phyloP scores from a whole-genome alignment of 768 basidiomycete genomes.

The Tylopilus sp. region DNA sequence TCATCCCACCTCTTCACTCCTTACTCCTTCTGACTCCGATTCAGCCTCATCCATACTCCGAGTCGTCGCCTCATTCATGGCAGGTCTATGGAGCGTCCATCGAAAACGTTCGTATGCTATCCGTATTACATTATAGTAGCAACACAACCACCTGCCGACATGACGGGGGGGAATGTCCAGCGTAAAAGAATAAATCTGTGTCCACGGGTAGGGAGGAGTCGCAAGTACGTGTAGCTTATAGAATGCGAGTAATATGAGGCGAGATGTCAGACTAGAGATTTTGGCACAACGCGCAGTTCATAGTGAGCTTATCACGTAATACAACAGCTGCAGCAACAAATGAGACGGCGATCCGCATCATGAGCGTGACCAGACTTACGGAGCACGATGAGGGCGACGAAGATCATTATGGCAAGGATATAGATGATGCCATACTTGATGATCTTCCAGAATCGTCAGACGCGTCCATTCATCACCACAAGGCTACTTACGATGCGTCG shows the following conservation, averaged over 20 bases:
- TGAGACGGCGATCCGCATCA: background rate
- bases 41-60: too few relatives aligned
- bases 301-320: slow-evolving; percentile 56
- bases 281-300: slow-evolving; percentile 67
- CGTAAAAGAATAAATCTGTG: slow-evolving; percentile 4
- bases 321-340: slow-evolving; percentile 44
- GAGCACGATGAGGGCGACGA: slow-evolving; percentile 72
- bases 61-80: too few relatives aligned
- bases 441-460: slow-evolving; percentile 45
- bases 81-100: slow-evolving; percentile 8
- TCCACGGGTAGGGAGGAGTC: slow-evolving; percentile 5
- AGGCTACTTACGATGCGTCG: slow-evolving; percentile 72
- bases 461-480: background rate
- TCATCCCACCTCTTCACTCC: too few relatives aligned
- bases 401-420: slow-evolving; percentile 59
- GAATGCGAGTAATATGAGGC: slow-evolving; percentile 24
- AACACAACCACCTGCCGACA: slow-evolving; percentile 4
- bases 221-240: slow-evolving; percentile 31
- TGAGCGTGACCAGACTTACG: slow-evolving; percentile 49
- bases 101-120: slow-evolving; percentile 20
- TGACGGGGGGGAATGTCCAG: slow-evolving; percentile 11
- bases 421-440: slow-evolving; percentile 84
- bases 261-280: slow-evolving; percentile 49
- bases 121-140: slow-evolving; percentile 21
- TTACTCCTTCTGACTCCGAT: too few relatives aligned